Percentiles rank a stretch among this genome's conserved stretches.
Conservation (phyloP, 352 stramenopile species). For the Phytopythium boreale region DNA sequence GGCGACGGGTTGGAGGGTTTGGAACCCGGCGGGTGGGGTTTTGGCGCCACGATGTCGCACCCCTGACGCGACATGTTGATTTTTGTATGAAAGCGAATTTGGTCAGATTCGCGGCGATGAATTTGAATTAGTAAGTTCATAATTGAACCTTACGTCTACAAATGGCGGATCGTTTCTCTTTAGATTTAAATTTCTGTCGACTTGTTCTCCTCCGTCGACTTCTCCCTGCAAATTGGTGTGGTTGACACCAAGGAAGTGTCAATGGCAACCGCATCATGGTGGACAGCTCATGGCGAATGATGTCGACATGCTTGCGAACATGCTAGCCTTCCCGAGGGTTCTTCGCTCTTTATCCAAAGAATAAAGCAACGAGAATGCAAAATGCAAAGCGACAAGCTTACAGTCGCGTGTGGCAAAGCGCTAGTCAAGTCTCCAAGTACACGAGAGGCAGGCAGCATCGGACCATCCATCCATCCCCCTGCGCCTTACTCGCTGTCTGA, state of each 20-base stretch:
- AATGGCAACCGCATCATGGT: neutral
- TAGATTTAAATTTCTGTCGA: neutral
- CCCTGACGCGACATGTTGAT: neutral
- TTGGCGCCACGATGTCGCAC: neutral
- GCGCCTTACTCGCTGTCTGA: conserved; percentile 68
- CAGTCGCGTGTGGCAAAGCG: neutral
- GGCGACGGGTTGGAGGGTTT: neutral
- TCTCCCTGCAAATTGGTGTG: neutral
- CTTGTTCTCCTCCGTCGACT: neutral
- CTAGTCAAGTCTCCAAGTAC: neutral
- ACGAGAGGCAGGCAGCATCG: conserved; percentile 4
- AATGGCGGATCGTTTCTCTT: neutral
- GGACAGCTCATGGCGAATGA: no score
- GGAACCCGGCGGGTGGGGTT: neutral
- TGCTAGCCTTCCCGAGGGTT: neutral
- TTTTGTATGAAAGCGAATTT: neutral
- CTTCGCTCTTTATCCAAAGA: neutral
- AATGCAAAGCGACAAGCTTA: neutral
- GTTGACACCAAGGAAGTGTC: neutral
- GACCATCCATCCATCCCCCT: neutral
- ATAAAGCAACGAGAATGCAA: neutral
- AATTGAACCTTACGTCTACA: neutral
- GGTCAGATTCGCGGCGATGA: neutral
- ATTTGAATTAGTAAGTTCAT: neutral
- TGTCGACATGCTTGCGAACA: neutral